phyloP scores from a whole-genome alignment of 768 basidiomycete species.

The Glaciozyma martinii region DNA sequence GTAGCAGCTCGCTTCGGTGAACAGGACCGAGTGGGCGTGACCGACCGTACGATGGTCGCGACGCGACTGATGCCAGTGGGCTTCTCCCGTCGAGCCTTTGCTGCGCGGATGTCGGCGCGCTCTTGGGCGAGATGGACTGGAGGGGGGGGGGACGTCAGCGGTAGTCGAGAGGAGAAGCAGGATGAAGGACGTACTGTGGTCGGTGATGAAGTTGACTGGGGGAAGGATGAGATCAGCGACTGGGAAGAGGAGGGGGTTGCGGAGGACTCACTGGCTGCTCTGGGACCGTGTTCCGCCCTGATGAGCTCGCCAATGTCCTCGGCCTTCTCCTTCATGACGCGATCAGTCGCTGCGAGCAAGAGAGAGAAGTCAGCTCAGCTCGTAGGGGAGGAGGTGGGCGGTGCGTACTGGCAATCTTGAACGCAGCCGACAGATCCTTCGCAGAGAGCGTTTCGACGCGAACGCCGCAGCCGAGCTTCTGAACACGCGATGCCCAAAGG shows the following conservation, averaged over 20 bases:
- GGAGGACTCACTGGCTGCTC: neutral
- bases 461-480: conserved; percentile 81
- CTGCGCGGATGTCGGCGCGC: conserved; percentile 1
- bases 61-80: neutral
- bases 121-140: conserved; percentile 1
- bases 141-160: neutral
- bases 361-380: conserved; percentile 51
- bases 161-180: neutral
- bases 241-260: too few species aligned
- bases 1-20: neutral
- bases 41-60: neutral
- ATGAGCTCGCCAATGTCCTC: conserved; percentile 76
- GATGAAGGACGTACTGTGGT: neutral
- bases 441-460: conserved; percentile 53
- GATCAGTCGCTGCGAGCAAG: conserved; percentile 68
- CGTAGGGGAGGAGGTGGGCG: neutral
- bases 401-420: neutral
- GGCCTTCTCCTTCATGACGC: conserved; percentile 77
- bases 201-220: neutral
- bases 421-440: neutral
- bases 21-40: neutral
- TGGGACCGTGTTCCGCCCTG: conserved; percentile 45
- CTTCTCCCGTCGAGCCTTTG: neutral
- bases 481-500: conserved; percentile 94
- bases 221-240: too few species aligned